Conservation (phyloP, 805 yeast genomes). For the Zygosaccharomyces gambellarensis region DNA sequence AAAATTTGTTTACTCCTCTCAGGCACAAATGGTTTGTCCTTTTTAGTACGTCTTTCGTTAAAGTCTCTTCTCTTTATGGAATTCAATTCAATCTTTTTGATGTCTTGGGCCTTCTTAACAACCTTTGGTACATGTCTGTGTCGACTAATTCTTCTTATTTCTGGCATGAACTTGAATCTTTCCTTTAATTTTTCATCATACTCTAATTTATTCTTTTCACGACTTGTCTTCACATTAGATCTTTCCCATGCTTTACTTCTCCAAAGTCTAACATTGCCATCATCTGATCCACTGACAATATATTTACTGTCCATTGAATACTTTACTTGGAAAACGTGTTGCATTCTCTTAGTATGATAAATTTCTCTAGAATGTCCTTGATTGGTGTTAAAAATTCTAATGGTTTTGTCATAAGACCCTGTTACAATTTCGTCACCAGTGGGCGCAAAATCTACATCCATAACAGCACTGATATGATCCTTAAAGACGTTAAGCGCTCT, state of each 20-base stretch:
- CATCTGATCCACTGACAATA: slow-evolving; percentile 88
- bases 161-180: slow-evolving; percentile 94
- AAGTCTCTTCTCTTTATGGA: slow-evolving; percentile 76
- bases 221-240: slow-evolving; percentile 71
- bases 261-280: slow-evolving; percentile 94
- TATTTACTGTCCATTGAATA: slow-evolving; percentile 87
- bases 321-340: slow-evolving; percentile 77
- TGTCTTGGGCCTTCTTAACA: slow-evolving; percentile 84
- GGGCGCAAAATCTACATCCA: slow-evolving; percentile 93
- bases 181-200: slow-evolving; percentile 90
- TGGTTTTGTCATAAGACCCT: slow-evolving; percentile 91
- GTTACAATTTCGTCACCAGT: slow-evolving; percentile 95
- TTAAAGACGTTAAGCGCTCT: slow-evolving; percentile 80
- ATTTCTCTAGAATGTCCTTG: slow-evolving; percentile 94
- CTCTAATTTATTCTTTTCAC: slow-evolving; percentile 77
- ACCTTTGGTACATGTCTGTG: slow-evolving; percentile 90
- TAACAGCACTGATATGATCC: slow-evolving; percentile 93
- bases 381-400: slow-evolving; percentile 67
- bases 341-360: slow-evolving; percentile 98
- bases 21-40: slow-evolving; percentile 51
- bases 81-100: slow-evolving; percentile 67
- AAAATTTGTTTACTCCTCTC: slow-evolving; percentile 87
- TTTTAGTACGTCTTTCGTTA: slow-evolving; percentile 76
- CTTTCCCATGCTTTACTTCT: slow-evolving; percentile 82
- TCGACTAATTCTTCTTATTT: slow-evolving; percentile 78